Evolutionary conservation across 2,329 filamentous ascomycete species (phyloP).

Genomic region (Tolypocladium inflatum): DNA sequence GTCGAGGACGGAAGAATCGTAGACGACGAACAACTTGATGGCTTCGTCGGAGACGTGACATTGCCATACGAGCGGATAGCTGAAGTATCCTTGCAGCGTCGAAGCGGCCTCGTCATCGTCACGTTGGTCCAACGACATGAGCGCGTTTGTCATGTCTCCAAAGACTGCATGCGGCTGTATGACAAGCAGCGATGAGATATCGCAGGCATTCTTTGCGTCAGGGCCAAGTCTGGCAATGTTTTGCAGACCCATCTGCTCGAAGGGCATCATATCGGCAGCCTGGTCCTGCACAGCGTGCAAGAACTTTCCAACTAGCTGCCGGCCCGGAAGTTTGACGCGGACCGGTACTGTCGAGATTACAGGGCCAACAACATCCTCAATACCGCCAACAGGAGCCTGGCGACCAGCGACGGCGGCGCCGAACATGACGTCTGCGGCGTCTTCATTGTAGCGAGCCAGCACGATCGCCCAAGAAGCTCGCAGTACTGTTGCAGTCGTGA

Average conservation of each 20-base stretch:
- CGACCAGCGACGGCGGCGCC: too few species aligned
- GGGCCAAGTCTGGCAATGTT: slow-evolving; percentile 12
- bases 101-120: neutral
- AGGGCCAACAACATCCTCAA: too few species aligned
- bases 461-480: too few species aligned
- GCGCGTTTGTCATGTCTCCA: neutral
- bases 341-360: too few species aligned
- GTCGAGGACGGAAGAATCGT: too few species aligned
- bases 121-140: neutral
- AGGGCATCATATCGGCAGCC: slow-evolving; percentile 9
- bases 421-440: too few species aligned
- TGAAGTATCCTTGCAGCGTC: slow-evolving; percentile 3
- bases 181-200: slow-evolving; percentile 5
- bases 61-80: slow-evolving; percentile 1
- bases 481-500: too few species aligned
- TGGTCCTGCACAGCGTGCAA: slow-evolving; percentile 11
- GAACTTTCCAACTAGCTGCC: neutral
- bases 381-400: too few species aligned
- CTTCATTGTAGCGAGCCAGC: too few species aligned
- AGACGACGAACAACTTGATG: too few species aligned
- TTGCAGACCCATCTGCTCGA: slow-evolving; percentile 15
- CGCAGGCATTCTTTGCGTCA: slow-evolving; percentile 3
- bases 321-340: too few species aligned
- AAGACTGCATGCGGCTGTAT: slow-evolving; percentile 3
- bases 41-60: too few species aligned